Base-by-base conservation (phyloP, 345 rosid species). In the Noccaea caerulescens region DNA sequence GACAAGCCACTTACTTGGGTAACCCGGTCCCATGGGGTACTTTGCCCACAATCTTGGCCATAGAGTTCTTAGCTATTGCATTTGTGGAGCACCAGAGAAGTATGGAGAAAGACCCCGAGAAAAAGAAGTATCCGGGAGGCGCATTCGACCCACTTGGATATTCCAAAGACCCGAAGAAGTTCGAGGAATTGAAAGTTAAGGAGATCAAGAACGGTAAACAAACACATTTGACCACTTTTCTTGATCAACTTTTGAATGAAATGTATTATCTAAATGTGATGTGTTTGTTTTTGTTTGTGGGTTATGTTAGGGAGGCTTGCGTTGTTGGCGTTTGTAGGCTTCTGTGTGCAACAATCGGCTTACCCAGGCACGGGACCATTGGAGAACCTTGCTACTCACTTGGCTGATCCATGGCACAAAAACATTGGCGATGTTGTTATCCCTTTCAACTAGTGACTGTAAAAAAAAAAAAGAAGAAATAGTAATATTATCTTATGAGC, bases 401-500 rank as follows among this genome's bases (percentile, higher is more conserved):
- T 91, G 79, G 95, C 96, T n/a, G 97, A 94, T 59, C 97, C 97
- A 76, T 94, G 99, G 97, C 99, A 91, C 91, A 89, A 87, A 73
- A 94, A 86, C 90, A 91, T 91, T 59, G 98, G 96, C 16, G 61
- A 88, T 52, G 27, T 92, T 33, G 42, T 91, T 71, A 88, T 91
- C 81, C 97, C 97, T 34, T 67, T 74, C 1, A 75, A 74, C 63
- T 74, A 68, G 69, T 62, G 70, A 55, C 36, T 75, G 79, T 75
- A 75, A 61, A 69, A 34, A 68, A 30, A 11, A 47, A 7, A 1
- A 20, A 20, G 23, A 20, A 2, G 30, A 27, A 16, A 51, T 75
- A 75, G 70, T 54, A 18, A 69, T 38, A 32, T 71, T 60, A 27
- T 52, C 70, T 20, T 62, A 38, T 75, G 79, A 63, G 75, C 74